Evolutionary conservation across 2,329 filamentous ascomycete genomes (phyloP).

Genomic region (Phoma sp.): DNA sequence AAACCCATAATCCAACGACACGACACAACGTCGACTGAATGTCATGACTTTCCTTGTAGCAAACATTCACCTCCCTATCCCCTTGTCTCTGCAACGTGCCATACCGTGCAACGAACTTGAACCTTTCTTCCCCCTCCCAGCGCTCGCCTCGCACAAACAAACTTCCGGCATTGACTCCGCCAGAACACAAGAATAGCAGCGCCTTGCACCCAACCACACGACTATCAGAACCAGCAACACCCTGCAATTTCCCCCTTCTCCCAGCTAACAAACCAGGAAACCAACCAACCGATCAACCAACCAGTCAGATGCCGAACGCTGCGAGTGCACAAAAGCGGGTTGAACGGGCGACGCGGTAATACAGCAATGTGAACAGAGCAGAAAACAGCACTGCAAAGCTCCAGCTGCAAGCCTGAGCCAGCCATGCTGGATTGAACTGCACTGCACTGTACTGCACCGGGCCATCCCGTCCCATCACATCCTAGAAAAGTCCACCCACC

Average conservation of each 20-base stretch:
- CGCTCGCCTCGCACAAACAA: slow-evolving; percentile 2
- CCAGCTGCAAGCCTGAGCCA: neutral
- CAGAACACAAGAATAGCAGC: neutral
- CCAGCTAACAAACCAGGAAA: neutral
- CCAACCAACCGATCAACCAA: neutral
- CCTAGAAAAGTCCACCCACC: too few species aligned
- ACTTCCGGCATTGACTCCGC: slow-evolving; percentile 14
- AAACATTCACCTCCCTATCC: too few species aligned
- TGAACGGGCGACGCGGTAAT: neutral
- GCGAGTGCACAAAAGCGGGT: neutral
- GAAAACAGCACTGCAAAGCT: too few species aligned
- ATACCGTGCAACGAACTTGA: too few species aligned
- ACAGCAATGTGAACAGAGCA: neutral
- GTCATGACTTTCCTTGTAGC: neutral
- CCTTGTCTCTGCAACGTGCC: neutral
- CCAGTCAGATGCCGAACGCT: too few species aligned
- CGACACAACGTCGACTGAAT: too few species aligned
- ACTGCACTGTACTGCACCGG: too few species aligned
- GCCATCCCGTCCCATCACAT: too few species aligned
- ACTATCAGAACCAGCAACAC: slow-evolving; percentile 2
- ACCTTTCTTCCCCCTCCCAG: neutral
- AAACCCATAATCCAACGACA: slow-evolving; percentile 2
- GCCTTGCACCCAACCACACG: neutral
- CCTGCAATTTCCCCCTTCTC: slow-evolving; percentile 8
- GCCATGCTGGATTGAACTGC: too few species aligned